Percentiles rank a stretch among this genome's conserved stretches.
phyloP scores from a whole-genome alignment of 257 asterid species.

The Eustoma russellianum region DNA sequence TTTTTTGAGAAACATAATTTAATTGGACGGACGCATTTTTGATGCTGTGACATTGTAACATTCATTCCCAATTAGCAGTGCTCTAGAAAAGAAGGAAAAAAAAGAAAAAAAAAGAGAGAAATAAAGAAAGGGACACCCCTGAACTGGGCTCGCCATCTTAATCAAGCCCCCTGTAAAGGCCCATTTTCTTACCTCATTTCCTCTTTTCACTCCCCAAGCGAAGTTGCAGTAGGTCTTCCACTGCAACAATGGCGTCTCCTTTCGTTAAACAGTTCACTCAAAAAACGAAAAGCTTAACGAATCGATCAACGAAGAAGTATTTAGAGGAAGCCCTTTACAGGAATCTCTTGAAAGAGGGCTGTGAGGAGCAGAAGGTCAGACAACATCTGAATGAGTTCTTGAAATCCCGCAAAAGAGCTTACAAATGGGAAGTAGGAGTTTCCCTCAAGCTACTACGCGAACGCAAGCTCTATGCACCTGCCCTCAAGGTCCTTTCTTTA shows the following conservation, averaged over 20 bases:
- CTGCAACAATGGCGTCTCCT: slow-evolving; percentile 45
- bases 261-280: slow-evolving; percentile 65
- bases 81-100: not conserved
- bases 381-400: slow-evolving; percentile 56
- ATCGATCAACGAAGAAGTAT: slow-evolving; percentile 65
- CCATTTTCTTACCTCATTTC: too few species aligned
- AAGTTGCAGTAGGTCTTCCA: not conserved
- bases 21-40: too few species aligned
- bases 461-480: slow-evolving; percentile 65
- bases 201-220: not conserved
- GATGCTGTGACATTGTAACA: too few species aligned
- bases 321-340: slow-evolving; percentile 78
- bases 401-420: slow-evolving; percentile 60
- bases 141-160: too few species aligned
- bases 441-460: slow-evolving; percentile 62
- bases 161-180: too few species aligned
- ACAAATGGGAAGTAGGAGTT: slow-evolving; percentile 88
- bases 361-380: slow-evolving; percentile 50
- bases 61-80: too few species aligned
- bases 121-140: too few species aligned
- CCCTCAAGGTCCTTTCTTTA: slow-evolving; percentile 51
- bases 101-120: too few species aligned
- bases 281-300: slow-evolving; percentile 43
- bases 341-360: slow-evolving; percentile 61
- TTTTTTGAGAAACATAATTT: too few species aligned